Evolutionary conservation across 208 protist species (phyloP).

Genomic region (Trypanosoma platydactyli): DNA sequence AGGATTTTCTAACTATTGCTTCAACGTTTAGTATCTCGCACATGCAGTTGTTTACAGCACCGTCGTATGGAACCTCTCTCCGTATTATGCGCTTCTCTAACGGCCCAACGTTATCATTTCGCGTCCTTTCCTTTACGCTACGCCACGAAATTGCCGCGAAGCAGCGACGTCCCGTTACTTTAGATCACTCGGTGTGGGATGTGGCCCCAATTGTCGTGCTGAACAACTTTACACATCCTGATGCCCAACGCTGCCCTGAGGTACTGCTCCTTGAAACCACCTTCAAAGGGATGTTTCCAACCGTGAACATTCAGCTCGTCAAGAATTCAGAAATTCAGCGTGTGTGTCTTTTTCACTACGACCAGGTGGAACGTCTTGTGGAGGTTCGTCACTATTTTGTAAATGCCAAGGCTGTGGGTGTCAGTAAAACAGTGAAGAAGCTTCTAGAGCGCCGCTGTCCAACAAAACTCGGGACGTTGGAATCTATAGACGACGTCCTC

Average conservation of each 20-base stretch:
- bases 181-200: constrained; percentile 70
- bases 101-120: constrained; percentile 88
- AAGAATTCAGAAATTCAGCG: constrained; percentile 84
- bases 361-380: constrained; percentile 80
- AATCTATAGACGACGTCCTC: constrained; percentile 77
- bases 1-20: constrained; percentile 84
- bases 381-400: constrained; percentile 92
- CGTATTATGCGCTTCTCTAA: constrained; percentile 92
- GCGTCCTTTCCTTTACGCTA: constrained; percentile 86
- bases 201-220: constrained; percentile 89
- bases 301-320: constrained; percentile 77
- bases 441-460: constrained; percentile 80
- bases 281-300: constrained; percentile 84
- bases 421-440: constrained; percentile 87
- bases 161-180: constrained; percentile 63
- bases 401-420: constrained; percentile 71
- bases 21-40: constrained; percentile 82
- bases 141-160: constrained; percentile 75
- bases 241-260: constrained; percentile 58
- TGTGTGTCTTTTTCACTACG: constrained; percentile 88
- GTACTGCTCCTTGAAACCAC: constrained; percentile 82
- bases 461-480: constrained; percentile 77
- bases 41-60: constrained; percentile 86
- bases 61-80: constrained; percentile 80
- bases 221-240: constrained; percentile 91